These are phyloP conservation scores for Begonia peltatifolia DNA, from an alignment of 306 rosid genomes.

Conservation along the genomic window DNA sequence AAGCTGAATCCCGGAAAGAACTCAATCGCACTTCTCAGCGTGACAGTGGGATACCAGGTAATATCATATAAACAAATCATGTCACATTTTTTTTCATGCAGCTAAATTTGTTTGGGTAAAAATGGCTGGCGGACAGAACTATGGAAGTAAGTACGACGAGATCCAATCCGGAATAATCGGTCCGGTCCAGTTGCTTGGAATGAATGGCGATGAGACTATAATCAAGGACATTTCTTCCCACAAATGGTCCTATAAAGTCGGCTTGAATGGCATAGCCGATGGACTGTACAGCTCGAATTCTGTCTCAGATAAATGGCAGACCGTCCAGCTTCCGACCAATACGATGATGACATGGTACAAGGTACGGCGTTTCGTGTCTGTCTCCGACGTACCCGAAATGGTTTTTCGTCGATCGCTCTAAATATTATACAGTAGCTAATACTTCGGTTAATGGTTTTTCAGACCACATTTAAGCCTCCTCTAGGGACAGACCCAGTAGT, in stretches of 20 bases:
- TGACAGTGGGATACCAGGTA: conserved; percentile 6
- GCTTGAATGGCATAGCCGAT: conserved; percentile 24
- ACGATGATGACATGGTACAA: conserved; percentile 47
- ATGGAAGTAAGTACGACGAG: conserved; percentile 23
- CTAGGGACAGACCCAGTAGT: conserved; percentile 9
- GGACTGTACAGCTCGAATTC: conserved; percentile 13
- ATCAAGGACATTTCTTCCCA: conserved; percentile 23
- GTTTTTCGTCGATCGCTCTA: neutral
- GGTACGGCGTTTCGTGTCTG: conserved; percentile 17
- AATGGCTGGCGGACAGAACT: conserved; percentile 14
- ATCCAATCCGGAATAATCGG: conserved; percentile 27
- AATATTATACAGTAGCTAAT: no score
- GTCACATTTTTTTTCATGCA: no score
- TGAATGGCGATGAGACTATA: conserved; percentile 28
- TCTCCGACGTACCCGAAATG: no score
- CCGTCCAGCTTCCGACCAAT: conserved; percentile 12
- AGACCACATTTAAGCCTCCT: conserved; percentile 48
- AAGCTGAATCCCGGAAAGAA: conserved; percentile 19
- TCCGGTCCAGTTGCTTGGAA: conserved; percentile 21
- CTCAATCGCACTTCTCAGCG: no score
- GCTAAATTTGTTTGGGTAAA: no score
- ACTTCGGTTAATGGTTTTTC: no score
- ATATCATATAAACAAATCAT: no score
- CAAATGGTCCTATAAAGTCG: conserved; percentile 35
- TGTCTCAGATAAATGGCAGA: conserved; percentile 19